A percentile compares a stretch with the other conserved stretches of the same genome.
phyloP scores from a whole-genome alignment of 805 yeast genomes.

The Suhomyces pyralidae region DNA sequence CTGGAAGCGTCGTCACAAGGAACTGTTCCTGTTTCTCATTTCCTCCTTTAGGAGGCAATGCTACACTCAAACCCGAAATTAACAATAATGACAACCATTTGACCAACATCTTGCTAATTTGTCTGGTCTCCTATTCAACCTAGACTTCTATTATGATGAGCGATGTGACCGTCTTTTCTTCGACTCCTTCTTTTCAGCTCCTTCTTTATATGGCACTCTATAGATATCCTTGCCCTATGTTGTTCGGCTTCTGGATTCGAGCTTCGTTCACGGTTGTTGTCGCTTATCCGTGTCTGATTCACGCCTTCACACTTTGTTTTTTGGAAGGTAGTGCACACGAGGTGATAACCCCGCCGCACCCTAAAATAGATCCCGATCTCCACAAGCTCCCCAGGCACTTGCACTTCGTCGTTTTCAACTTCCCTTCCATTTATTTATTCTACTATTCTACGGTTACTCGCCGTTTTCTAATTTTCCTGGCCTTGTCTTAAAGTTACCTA shows the following conservation, averaged over 20 bases:
- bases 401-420: no score
- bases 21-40: constrained; percentile 12
- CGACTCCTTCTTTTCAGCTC: not conserved
- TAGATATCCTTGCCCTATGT: not conserved
- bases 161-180: not conserved
- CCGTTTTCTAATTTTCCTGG: no score
- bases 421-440: no score
- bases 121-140: not conserved
- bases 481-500: no score
- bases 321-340: not conserved
- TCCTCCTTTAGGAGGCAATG: constrained; percentile 8
- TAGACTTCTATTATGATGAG: not conserved
- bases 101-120: not conserved
- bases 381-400: no score
- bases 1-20: constrained; percentile 37
- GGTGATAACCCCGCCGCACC: not conserved
- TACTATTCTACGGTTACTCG: no score
- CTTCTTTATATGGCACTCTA: not conserved
- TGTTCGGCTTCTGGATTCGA: not conserved
- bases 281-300: not conserved
- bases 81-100: not conserved
- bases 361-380: not conserved
- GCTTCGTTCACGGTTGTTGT: not conserved
- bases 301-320: not conserved
- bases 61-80: not conserved